Percentiles rank a stretch among this genome's conserved stretches.
Conservation (phyloP, 2,329 filamentous ascomycete species). For the Hirsutella rhossiliensis region DNA sequence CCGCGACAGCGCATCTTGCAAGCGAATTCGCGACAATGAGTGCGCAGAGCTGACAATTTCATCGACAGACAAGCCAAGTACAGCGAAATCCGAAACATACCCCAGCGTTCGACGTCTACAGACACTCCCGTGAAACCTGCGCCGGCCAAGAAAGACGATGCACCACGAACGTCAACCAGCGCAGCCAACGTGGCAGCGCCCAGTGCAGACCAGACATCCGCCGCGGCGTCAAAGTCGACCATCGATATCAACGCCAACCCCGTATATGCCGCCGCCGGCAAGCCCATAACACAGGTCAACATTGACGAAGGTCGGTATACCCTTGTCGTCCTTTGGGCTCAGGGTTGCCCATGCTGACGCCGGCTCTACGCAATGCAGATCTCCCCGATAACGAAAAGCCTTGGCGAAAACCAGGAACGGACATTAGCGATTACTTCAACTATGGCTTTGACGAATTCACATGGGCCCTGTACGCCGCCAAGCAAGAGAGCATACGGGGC, state of each 20-base stretch:
- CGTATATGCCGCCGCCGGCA: constrained; percentile 64
- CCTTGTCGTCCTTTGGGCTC: background rate
- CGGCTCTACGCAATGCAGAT: constrained; percentile 24
- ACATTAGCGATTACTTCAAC: constrained; percentile 96
- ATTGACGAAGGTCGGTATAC: constrained; percentile 48
- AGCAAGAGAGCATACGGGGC: constrained; percentile 67
- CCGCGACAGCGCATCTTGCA: background rate
- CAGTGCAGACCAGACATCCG: constrained; percentile 42
- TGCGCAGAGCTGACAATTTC: background rate
- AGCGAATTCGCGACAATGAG: background rate
- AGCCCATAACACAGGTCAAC: constrained; percentile 65
- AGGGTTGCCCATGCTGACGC: background rate
- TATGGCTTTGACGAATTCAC: constrained; percentile 98
- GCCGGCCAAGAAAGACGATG: constrained; percentile 33
- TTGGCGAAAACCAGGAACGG: constrained; percentile 88
- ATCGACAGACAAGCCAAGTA: constrained; percentile 43
- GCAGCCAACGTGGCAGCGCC: constrained; percentile 20
- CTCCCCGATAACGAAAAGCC: constrained; percentile 78
- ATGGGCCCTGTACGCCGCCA: constrained; percentile 87
- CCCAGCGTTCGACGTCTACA: constrained; percentile 43
- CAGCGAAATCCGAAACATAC: constrained; percentile 54
- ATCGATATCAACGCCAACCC: constrained; percentile 79
- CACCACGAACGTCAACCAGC: constrained; percentile 15
- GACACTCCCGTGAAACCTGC: constrained; percentile 35
- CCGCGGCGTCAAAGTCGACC: constrained; percentile 65